Base-by-base conservation (phyloP, 805 yeast species). In the Yamadazyma insecticola region DNA sequence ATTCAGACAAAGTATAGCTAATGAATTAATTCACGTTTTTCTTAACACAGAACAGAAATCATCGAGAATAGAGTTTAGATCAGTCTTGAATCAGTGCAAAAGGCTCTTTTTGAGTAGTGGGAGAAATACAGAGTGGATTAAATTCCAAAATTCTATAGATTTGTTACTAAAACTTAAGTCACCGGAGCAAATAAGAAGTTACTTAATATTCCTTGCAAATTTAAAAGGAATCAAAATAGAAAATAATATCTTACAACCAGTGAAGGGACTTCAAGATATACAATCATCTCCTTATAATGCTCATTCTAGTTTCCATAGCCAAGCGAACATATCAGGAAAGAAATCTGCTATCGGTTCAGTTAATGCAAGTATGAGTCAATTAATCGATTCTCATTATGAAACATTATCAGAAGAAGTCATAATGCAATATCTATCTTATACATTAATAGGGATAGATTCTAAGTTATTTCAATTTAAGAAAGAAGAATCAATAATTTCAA, bases 401-500 rank as follows among this genome's bases (percentile, higher is more conserved):
- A 41, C 60, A 1, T 29, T 55, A 15, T 44, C 49, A 5, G 67
- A 60, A 41, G 49, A 45, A 10, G 35, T 39, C 2, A 64, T 79
- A 3, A 32, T 76, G 26, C 55, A 61, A 24, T 65, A 62, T 40
- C 55, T 79, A 3, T 63, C 74, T 5, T 81, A 70, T 40, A 67
- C 81, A 0, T 47, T 81, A 26, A 48, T 73, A n/a, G 88, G 86
- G 0, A 66, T 77, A 2, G 80, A 80, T 17, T 75, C 86, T 3
- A 70, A 67, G 19, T 39, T 78, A 35, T 67, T 81, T 29, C 67
- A 75, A 1, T 64, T 76, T 34, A 51, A 53, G 12, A 45, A 48
- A 6, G 57, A 56, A 13, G 39, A 41, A 1, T 35, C 41, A 14
- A 53, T 61, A 5, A 16, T 39, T 21, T 26, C 29, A 10, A 36